Base-by-base conservation (phyloP, 345 rosid species). In the Hibiscus trionum region DNA sequence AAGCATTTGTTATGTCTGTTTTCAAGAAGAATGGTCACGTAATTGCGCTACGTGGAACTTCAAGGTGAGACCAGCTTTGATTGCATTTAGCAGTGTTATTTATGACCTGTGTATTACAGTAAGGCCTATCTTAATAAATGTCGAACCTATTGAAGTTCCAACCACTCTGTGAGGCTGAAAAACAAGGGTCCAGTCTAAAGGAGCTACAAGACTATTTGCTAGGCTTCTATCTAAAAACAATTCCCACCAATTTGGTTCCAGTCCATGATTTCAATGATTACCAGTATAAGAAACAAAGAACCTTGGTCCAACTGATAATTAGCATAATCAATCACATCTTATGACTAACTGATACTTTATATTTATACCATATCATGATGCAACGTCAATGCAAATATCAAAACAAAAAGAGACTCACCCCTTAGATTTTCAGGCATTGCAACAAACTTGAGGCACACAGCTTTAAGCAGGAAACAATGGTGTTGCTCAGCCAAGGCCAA, bases 401-500 rank as follows among this genome's bases (percentile, higher is more conserved):
- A 56, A 31, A 4, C 59, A 7, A 29, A 12, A 44, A 6, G 59
- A 29, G 62, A 65, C 70, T 70, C 76, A 84, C 89, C 86, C 74
- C 75, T 82, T 29, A 86, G 69, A 77, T 86, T 86, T 77, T 86
- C 86, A 6, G 79, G 85, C 86, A 78, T 80, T n/a, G 86, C 84
- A 9, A 84, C 79, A 62, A 88, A 86, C 77, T 83, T 85, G 72
- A 88, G 86, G 75, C 91, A 88, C 12, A 82, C 84, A n/a, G 85
- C 73, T 76, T 88, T 88, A 59, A 88, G 72, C 78, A 76, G 88
- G 76, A 82, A 75, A 76, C 91, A 86, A 26, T 84, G 88, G 74
- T 88, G 91, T 71, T 86, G 91, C 74, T 88, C 91, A 15, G 91
- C 89, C 83, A 88, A 82, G 17, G 89, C 91, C 59, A 85, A 84